Conservation (phyloP, 306 rosid genomes). For the Lathyrus aphaca region DNA sequence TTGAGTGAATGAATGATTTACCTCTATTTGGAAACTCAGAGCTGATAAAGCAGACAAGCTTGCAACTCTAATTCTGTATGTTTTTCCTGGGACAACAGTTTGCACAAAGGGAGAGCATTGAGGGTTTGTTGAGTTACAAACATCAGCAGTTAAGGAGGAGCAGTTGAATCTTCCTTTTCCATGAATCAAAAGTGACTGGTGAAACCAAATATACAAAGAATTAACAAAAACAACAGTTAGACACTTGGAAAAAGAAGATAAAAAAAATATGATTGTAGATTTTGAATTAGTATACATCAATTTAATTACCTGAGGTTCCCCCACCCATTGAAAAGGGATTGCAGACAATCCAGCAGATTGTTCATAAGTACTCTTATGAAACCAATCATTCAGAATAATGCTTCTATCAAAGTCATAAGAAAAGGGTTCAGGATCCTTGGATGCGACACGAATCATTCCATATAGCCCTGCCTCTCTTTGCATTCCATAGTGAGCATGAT, state of each 20-base stretch:
- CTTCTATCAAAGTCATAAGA: constrained; percentile 73
- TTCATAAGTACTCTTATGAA: constrained; percentile 65
- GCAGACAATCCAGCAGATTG: constrained; percentile 72
- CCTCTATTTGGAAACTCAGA: constrained; percentile 87
- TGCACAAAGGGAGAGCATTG: constrained; percentile 66
- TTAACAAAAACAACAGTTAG: neutral
- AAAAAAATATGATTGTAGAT: neutral
- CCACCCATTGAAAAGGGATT: constrained; percentile 55
- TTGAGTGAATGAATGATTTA: constrained; percentile 22
- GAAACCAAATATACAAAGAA: neutral
- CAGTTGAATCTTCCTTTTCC: constrained; percentile 88
- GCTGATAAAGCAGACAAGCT: constrained; percentile 83
- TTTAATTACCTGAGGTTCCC: constrained; percentile 72
- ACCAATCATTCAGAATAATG: constrained; percentile 85
- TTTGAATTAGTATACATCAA: neutral
- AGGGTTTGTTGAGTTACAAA: constrained; percentile 58
- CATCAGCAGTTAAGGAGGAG: constrained; percentile 43
- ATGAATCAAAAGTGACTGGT: constrained; percentile 77
- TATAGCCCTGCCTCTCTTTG: constrained; percentile 83
- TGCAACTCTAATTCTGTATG: constrained; percentile 66
- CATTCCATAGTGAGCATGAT: constrained; percentile 96
- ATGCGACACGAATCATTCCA: constrained; percentile 70
- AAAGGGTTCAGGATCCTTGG: constrained; percentile 74
- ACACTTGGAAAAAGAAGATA: neutral
- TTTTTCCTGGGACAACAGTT: constrained; percentile 66